Percentiles rank a stretch among this genome's conserved stretches.
These are phyloP conservation scores for Amphicarpaea edgeworthii DNA, from an alignment of 306 rosid species.

Conservation along the genomic window DNA sequence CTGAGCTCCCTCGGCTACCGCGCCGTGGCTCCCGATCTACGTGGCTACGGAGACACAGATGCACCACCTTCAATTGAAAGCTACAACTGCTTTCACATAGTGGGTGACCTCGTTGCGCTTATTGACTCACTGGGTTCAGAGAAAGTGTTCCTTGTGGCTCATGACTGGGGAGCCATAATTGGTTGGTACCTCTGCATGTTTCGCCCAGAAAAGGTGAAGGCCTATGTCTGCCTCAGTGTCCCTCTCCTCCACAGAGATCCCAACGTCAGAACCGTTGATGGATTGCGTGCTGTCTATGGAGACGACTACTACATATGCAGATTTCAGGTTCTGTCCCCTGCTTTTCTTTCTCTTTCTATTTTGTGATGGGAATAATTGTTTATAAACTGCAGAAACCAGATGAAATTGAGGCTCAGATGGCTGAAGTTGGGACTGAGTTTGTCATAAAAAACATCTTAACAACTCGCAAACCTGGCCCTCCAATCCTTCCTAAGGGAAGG, in stretches of 20 bases:
- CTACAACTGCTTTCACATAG: constrained; percentile 44
- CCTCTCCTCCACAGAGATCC: constrained; percentile 43
- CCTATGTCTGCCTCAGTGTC: constrained; percentile 53
- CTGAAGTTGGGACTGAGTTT: constrained; percentile 39
- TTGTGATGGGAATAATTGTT: neutral
- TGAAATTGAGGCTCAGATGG: constrained; percentile 50
- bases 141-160: constrained; percentile 52
- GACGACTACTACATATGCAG: constrained; percentile 55
- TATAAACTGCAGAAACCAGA: constrained; percentile 31
- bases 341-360: too few relatives aligned
- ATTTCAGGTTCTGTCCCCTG: too few relatives aligned
- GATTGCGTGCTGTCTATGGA: constrained; percentile 39
- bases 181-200: constrained; percentile 58
- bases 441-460: constrained; percentile 43
- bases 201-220: constrained; percentile 47
- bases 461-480: constrained; percentile 41
- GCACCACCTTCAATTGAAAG: constrained; percentile 3
- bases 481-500: constrained; percentile 44
- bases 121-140: constrained; percentile 40
- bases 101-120: constrained; percentile 47
- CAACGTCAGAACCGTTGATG: constrained; percentile 2
- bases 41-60: constrained; percentile 55
- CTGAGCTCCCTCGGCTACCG: constrained; percentile 41
- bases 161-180: constrained; percentile 56
- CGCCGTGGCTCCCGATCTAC: constrained; percentile 51